These are phyloP conservation scores for Cornus florida DNA, from an alignment of 148 eudicot genomes.

Conservation along the genomic window DNA sequence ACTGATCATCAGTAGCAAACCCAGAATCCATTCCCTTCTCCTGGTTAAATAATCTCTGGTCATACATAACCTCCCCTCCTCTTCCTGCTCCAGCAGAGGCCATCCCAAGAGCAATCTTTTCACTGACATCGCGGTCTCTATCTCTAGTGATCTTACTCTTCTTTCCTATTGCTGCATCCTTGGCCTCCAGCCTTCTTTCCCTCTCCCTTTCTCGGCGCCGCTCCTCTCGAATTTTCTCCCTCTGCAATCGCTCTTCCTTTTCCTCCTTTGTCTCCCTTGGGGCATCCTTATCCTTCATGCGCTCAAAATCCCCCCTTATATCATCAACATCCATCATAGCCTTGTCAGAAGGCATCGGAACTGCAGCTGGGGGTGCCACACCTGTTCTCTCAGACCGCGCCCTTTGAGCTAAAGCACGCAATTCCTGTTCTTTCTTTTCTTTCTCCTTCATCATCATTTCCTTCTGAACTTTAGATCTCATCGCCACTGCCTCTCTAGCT, in stretches of 20 bases:
- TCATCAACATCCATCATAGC: constrained; percentile 39
- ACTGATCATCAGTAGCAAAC: constrained; percentile 80
- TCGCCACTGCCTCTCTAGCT: constrained; percentile 83
- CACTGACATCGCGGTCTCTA: constrained; percentile 84
- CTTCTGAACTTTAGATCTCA: constrained; percentile 74
- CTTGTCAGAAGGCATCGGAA: constrained; percentile 49
- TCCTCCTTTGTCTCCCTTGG: constrained; percentile 61
- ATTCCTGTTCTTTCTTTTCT: constrained; percentile 65
- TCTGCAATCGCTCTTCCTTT: constrained; percentile 53
- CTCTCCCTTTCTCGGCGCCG: constrained; percentile 74
- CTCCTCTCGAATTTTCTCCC: constrained; percentile 81
- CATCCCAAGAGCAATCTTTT: constrained; percentile 93
- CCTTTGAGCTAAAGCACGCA: constrained; percentile 71
- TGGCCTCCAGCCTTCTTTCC: constrained; percentile 87
- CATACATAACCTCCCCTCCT: constrained; percentile 86
- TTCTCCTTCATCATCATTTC: constrained; percentile 71
- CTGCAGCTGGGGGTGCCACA: constrained; percentile 44
- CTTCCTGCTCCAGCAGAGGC: constrained; percentile 54
- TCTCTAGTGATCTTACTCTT: constrained; percentile 86
- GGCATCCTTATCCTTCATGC: constrained; percentile 37
- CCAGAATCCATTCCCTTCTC: constrained; percentile 93
- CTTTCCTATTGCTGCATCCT: constrained; percentile 80
- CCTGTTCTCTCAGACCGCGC: constrained; percentile 80
- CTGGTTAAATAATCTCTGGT: constrained; percentile 81
- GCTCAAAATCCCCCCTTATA: constrained; percentile 45